A percentile compares a stretch with the other conserved stretches of the same genome.
These are phyloP conservation scores for Thermoascus crustaceus DNA, from an alignment of 2,329 filamentous ascomycete species.

Conservation along the genomic window DNA sequence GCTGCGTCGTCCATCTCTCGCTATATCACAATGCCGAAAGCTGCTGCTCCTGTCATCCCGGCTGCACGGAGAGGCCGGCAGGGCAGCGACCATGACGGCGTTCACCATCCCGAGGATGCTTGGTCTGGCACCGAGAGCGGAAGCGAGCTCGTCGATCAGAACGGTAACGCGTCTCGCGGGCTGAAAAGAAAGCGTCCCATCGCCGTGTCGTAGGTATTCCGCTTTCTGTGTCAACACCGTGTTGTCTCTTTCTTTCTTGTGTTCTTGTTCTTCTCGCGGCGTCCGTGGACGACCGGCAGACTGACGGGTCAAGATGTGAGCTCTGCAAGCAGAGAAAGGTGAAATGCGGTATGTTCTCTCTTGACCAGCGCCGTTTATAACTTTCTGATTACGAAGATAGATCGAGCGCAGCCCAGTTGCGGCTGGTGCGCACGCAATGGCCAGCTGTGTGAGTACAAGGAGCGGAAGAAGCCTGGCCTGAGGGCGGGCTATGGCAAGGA, in stretches of 20 bases:
- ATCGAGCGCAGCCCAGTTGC: slow-evolving; percentile 53
- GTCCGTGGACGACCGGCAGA: background rate
- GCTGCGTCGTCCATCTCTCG: slow-evolving; percentile 15
- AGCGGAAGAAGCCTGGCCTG: slow-evolving; percentile 61
- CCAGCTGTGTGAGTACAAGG: slow-evolving; percentile 59
- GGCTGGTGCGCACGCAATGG: slow-evolving; percentile 64
- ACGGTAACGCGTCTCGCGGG: slow-evolving; percentile 19
- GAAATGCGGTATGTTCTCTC: slow-evolving; percentile 33
- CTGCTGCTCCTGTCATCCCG: slow-evolving; percentile 14
- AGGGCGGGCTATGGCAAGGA: slow-evolving; percentile 62
- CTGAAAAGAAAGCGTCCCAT: slow-evolving; percentile 32
- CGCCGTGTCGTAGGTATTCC: slow-evolving; percentile 29
- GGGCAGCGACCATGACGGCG: slow-evolving; percentile 17
- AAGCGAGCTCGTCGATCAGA: slow-evolving; percentile 18
- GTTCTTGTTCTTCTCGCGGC: background rate
- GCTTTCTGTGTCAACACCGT: background rate
- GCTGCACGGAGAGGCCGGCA: slow-evolving; percentile 16
- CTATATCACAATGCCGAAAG: slow-evolving; percentile 25
- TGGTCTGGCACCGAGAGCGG: slow-evolving; percentile 30
- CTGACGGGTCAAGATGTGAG: slow-evolving; percentile 32
- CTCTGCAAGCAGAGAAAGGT: slow-evolving; percentile 39
- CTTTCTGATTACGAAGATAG: slow-evolving; percentile 15
- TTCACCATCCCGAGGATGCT: slow-evolving; percentile 26
- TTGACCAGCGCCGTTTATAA: background rate
- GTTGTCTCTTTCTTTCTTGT: background rate